phyloP scores from a whole-genome alignment of 139 green algal genomes.

The Tetratostichococcus sp. region DNA sequence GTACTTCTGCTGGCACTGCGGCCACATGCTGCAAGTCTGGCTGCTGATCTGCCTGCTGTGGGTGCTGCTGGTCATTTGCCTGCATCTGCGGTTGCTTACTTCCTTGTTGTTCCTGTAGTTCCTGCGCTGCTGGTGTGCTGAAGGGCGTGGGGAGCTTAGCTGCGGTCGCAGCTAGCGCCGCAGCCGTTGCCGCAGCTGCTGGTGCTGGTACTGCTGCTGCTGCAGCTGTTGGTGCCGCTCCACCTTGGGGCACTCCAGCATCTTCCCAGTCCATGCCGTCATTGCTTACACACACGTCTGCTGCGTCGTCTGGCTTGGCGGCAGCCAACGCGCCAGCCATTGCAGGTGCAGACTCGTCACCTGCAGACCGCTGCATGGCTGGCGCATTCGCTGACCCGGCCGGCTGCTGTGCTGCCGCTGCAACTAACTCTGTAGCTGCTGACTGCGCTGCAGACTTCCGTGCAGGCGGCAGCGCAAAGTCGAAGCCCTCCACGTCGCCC shows the following conservation, averaged over 20 bases:
- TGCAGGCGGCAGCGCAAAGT: not conserved
- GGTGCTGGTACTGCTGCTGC: not conserved
- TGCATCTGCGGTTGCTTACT: not conserved
- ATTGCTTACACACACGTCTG: too few species aligned
- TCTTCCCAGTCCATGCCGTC: too few species aligned
- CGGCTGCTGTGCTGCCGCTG: too few species aligned
- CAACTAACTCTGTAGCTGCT: too few species aligned
- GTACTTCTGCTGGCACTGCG: not conserved
- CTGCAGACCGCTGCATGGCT: too few species aligned
- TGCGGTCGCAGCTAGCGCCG: not conserved
- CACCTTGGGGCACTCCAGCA: too few species aligned
- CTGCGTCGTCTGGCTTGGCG: too few species aligned
- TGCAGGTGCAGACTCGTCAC: too few species aligned
- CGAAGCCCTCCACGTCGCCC: not conserved
- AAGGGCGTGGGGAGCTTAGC: not conserved
- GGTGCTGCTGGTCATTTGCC: conserved; percentile 11
- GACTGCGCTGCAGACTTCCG: not conserved
- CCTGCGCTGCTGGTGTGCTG: not conserved
- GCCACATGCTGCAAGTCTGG: not conserved
- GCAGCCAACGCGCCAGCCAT: too few species aligned
- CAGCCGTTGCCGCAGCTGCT: not conserved
- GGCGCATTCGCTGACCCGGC: too few species aligned
- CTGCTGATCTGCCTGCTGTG: not conserved
- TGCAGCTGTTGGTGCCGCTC: too few species aligned
- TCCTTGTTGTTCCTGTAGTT: too few species aligned